These are phyloP conservation scores for Exsudoporus frostii DNA, from an alignment of 768 basidiomycete genomes.

Conservation along the genomic window DNA sequence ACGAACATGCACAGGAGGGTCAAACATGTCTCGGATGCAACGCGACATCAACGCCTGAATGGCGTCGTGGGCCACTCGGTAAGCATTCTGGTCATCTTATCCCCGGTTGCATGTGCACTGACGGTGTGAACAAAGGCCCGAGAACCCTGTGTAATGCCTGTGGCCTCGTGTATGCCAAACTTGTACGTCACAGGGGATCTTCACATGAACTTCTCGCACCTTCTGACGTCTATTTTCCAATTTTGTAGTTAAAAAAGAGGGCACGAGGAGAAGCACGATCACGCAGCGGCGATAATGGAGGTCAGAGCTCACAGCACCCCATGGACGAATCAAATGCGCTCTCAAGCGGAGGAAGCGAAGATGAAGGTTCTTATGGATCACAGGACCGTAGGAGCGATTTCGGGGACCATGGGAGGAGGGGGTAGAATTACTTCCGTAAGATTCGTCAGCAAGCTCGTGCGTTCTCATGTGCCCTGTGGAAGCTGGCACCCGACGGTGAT, in stretches of 20 bases:
- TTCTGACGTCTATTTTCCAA: slow-evolving; percentile 22
- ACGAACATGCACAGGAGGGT: slow-evolving; percentile 50
- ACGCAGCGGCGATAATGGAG: slow-evolving; percentile 24
- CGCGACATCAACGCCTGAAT: slow-evolving; percentile 85
- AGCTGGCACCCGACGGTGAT: slow-evolving; percentile 11
- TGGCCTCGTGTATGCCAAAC: slow-evolving; percentile 82
- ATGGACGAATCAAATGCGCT: slow-evolving; percentile 23
- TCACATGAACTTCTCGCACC: slow-evolving; percentile 12
- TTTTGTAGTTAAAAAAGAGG: slow-evolving; percentile 32
- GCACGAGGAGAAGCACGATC: slow-evolving; percentile 32
- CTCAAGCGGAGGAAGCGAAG: slow-evolving; percentile 34
- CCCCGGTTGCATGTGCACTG: slow-evolving; percentile 23
- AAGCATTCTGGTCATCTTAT: slow-evolving; percentile 28
- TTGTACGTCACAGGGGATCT: slow-evolving; percentile 50
- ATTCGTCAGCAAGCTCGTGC: slow-evolving; percentile 15
- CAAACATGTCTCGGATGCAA: slow-evolving; percentile 80
- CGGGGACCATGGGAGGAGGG: slow-evolving; percentile 34
- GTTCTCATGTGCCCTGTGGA: slow-evolving; percentile 19
- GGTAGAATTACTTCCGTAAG: slow-evolving; percentile 23
- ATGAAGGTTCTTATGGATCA: slow-evolving; percentile 33
- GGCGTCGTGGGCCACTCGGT: slow-evolving; percentile 83
- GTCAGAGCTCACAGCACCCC: slow-evolving; percentile 30
- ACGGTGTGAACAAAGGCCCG: slow-evolving; percentile 50
- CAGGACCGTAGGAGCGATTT: slow-evolving; percentile 35
- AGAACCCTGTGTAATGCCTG: slow-evolving; percentile 85